phyloP scores from a whole-genome alignment of 1,139 yeast species.

The Hyphopichia fennica region DNA sequence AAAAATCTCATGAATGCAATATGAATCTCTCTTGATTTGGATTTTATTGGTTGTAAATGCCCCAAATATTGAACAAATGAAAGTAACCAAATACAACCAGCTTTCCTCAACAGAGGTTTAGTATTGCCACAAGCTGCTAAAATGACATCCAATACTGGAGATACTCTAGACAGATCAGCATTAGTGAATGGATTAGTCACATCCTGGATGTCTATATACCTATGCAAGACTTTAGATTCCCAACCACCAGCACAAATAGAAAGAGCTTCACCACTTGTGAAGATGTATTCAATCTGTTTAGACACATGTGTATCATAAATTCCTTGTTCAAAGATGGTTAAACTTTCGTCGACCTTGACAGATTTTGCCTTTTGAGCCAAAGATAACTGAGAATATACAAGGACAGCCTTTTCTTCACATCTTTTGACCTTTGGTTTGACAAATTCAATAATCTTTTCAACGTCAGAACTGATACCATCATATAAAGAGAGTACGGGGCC shows the following conservation, averaged over 20 bases:
- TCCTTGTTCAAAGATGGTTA: constrained; percentile 38
- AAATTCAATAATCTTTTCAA: constrained; percentile 25
- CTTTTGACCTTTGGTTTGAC: constrained; percentile 50
- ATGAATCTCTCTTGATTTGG: constrained; percentile 60
- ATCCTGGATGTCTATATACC: constrained; percentile 52
- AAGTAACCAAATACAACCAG: constrained; percentile 84
- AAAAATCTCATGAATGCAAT: constrained; percentile 70
- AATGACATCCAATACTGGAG: constrained; percentile 44
- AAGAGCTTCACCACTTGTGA: constrained; percentile 84
- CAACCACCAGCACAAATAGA: constrained; percentile 75
- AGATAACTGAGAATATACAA: constrained; percentile 56
- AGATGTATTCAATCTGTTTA: constrained; percentile 71
- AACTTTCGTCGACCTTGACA: constrained; percentile 15
- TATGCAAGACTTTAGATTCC: constrained; percentile 57
- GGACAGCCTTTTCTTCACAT: constrained; percentile 60
- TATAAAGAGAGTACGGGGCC: constrained; percentile 23
- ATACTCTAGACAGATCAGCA: constrained; percentile 22
- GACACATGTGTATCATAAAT: constrained; percentile 62
- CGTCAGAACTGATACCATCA: constrained; percentile 10
- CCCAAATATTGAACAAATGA: constrained; percentile 78
- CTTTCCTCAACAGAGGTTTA: constrained; percentile 71
- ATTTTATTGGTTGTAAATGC: constrained; percentile 40
- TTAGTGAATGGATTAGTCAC: constrained; percentile 19
- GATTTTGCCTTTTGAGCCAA: constrained; percentile 28
- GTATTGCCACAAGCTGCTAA: constrained; percentile 58